phyloP scores from a whole-genome alignment of 495 filamentous ascomycete species.

The Lasiosphaeria ovina region DNA sequence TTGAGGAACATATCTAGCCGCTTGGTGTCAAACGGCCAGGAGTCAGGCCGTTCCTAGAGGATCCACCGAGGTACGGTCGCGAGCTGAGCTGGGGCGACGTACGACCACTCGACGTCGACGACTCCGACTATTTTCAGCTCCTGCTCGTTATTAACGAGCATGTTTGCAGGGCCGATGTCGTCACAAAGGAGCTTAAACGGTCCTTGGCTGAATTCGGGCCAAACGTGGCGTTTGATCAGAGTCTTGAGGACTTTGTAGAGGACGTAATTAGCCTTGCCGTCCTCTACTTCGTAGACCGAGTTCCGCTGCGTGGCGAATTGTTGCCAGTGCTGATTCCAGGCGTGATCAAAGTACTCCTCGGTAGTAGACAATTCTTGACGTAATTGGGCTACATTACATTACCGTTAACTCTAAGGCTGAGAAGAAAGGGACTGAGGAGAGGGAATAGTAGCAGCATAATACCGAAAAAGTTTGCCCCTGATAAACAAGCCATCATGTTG shows the following conservation, averaged over 20 bases:
- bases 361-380: not conserved
- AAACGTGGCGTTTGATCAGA: not conserved
- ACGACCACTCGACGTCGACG: not conserved
- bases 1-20: not conserved
- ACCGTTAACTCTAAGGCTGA: too few species aligned
- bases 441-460: not conserved
- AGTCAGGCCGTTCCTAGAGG: constrained; percentile 1
- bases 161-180: constrained; percentile 1
- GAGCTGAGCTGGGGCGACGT: not conserved
- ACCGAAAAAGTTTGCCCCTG: not conserved
- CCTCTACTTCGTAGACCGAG: not conserved
- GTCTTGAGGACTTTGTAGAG: not conserved
- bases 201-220: not conserved
- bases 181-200: constrained; percentile 1
- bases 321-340: not conserved
- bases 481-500: not conserved
- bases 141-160: not conserved
- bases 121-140: not conserved
- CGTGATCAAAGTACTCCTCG: constrained; percentile 1
- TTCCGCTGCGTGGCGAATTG: not conserved
- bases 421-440: not conserved
- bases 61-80: constrained; percentile 3
- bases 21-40: not conserved
- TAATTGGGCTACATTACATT: not conserved
- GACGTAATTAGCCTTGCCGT: not conserved